Percentiles rank a stretch among this genome's conserved stretches.
Conservation (phyloP, 2,329 filamentous ascomycete species). For the Apiospora hydei region DNA sequence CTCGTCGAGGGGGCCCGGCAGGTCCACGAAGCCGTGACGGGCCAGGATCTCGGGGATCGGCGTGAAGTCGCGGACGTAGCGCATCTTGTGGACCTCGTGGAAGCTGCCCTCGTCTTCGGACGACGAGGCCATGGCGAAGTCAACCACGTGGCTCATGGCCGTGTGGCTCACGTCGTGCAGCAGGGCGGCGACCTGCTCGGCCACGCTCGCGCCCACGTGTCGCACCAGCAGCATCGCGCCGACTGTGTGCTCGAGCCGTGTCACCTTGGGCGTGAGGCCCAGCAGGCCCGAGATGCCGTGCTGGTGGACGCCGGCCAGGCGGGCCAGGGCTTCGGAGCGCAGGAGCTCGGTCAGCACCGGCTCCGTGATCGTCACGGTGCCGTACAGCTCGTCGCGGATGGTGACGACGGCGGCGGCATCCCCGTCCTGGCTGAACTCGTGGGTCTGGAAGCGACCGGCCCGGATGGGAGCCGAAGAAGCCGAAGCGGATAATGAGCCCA, state of each 20-base stretch:
- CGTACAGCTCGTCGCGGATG: conserved; percentile 46
- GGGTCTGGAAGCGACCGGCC: conserved; percentile 34
- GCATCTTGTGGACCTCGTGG: conserved; percentile 49
- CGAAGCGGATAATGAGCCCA: not conserved
- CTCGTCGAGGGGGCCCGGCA: conserved; percentile 42
- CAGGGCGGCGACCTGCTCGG: conserved; percentile 48
- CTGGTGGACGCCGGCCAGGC: conserved; percentile 46
- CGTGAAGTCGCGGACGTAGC: conserved; percentile 43
- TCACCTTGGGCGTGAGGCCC: conserved; percentile 43
- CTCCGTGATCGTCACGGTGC: conserved; percentile 42
- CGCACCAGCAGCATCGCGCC: conserved; percentile 49
- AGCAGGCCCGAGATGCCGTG: conserved; percentile 47
- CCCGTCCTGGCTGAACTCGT: conserved; percentile 29
- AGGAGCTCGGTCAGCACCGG: conserved; percentile 47
- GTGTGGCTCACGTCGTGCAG: conserved; percentile 50
- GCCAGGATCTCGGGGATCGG: conserved; percentile 43
- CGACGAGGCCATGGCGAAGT: conserved; percentile 45
- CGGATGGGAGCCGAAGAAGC: conserved; percentile 23
- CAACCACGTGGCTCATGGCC: conserved; percentile 49
- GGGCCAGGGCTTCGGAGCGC: conserved; percentile 40
- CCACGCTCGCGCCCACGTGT: conserved; percentile 42
- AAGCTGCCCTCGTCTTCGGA: conserved; percentile 44
- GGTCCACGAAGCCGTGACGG: conserved; percentile 40
- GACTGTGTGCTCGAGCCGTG: conserved; percentile 49
- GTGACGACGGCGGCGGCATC: conserved; percentile 27